Evolutionary conservation across 2,329 filamentous ascomycete species (phyloP), one percentile per base, ranked within the genome.

Genomic region (Verticillium dahliae): DNA sequence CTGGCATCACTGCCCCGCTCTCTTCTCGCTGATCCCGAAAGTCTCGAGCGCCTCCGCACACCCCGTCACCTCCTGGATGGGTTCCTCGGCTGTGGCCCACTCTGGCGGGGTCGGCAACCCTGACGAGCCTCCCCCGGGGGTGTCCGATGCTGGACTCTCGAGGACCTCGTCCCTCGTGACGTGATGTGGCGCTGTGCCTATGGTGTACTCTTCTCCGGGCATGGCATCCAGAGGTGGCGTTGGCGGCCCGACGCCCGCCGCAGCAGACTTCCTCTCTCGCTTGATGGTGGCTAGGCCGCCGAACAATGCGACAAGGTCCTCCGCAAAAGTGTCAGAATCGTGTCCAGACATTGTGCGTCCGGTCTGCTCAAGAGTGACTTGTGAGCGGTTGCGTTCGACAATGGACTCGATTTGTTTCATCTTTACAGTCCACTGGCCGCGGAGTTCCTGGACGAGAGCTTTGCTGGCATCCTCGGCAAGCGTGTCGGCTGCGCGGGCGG

Each of bases 371-470:
- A 60, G 59, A 33, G 50, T 39, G 4, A 61, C 54, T 54, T 60
- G 15, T 2, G 61, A 55, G n/a, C 69, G 70, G 39, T 78, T 78
- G 50, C 74, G 72, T 61, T 73, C 70, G 18, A 77, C 65, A 55
- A 78, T 69, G 22, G 67, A 69, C 35, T 72, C 68, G 57, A 77
- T 66, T 18, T 73, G 69, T 13, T 67, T 67, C 6, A 72, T 69
- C 1, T 72, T 71, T 18, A 70, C 67, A 27, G 76, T 75, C 76
- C 76, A 78, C 39, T 77, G 75, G 33, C 71, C 72, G 61, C 71
- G 73, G 7, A 79, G 63, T 57, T 76, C 72, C 56, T 77, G 74
- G 9, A 72, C 68, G 38, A 78, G 64, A 4, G 70, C 65, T 34
- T 72, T 72, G 33, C 71, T 73, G n/a, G 69, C 59, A 41, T 62